Percentiles rank a stretch among this genome's conserved stretches.
These are phyloP conservation scores for Dendryphion nanum DNA, from an alignment of 2,329 filamentous ascomycete species.

Conservation along the genomic window DNA sequence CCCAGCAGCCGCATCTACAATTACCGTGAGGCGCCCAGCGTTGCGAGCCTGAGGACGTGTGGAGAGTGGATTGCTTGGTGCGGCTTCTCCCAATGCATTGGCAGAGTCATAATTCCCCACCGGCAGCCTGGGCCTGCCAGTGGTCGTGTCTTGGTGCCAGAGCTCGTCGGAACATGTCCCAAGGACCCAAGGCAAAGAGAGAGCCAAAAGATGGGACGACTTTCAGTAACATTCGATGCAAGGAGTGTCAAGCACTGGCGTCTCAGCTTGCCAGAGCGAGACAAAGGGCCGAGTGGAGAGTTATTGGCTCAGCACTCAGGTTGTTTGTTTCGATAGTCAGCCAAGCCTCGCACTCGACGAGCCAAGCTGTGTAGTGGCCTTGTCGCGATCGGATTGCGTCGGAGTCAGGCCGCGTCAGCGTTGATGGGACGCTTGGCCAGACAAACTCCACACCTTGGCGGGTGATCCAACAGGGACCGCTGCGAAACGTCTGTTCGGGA, in stretches of 20 bases:
- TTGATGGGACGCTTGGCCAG: too few species aligned
- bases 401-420: too few species aligned
- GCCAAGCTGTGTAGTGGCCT: too few species aligned
- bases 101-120: neutral
- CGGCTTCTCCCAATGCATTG: slow-evolving; percentile 2
- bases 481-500: slow-evolving; percentile 11
- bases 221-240: slow-evolving; percentile 11
- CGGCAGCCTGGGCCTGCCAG: slow-evolving; percentile 6
- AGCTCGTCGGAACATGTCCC: slow-evolving; percentile 2
- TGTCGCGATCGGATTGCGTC: too few species aligned
- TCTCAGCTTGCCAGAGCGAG: slow-evolving; percentile 32
- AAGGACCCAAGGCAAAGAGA: too few species aligned
- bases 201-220: slow-evolving; percentile 3
- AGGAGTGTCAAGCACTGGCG: slow-evolving; percentile 16
- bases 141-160: slow-evolving; percentile 1
- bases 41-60: neutral
- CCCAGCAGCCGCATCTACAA: neutral
- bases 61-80: neutral
- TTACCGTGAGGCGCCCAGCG: neutral
- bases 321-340: slow-evolving; percentile 25
- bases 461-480: too few species aligned
- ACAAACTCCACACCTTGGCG: too few species aligned
- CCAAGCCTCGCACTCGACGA: too few species aligned
- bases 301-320: slow-evolving; percentile 32
- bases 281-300: slow-evolving; percentile 28